phyloP scores from a whole-genome alignment of 139 green algal species.

The Chlorella sp. region DNA sequence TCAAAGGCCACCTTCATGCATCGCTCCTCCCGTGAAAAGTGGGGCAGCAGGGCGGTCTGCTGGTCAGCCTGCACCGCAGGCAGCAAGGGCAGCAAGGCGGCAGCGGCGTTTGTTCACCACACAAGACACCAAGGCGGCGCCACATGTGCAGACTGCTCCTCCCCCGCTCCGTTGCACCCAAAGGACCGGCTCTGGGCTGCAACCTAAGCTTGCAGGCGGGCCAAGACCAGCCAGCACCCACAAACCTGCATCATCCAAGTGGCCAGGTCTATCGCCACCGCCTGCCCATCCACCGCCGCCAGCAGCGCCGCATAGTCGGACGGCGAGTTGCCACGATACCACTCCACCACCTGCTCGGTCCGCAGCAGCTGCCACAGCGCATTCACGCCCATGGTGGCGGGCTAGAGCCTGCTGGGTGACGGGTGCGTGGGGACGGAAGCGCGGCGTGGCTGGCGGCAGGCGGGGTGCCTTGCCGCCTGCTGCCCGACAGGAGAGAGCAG shows the following conservation, averaged over 20 bases:
- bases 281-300: slow-evolving; percentile 7
- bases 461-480: too few species aligned
- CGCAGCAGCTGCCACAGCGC: slow-evolving; percentile 39
- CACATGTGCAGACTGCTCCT: too few species aligned
- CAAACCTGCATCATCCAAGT: slow-evolving; percentile 60
- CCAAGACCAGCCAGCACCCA: not conserved
- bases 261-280: slow-evolving; percentile 64
- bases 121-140: too few species aligned
- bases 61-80: slow-evolving; percentile 43
- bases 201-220: not conserved
- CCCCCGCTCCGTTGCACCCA: too few species aligned
- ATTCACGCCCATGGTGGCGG: slow-evolving; percentile 39
- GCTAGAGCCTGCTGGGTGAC: not conserved
- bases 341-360: slow-evolving; percentile 21
- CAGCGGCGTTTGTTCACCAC: too few species aligned
- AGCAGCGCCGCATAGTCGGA: not conserved
- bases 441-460: not conserved
- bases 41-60: slow-evolving; percentile 50
- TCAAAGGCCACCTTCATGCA: slow-evolving; percentile 67
- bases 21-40: slow-evolving; percentile 45
- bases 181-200: too few species aligned
- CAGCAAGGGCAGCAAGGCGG: too few species aligned
- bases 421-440: not conserved
- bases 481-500: too few species aligned
- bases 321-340: not conserved